Conservation (phyloP, 306 rosid species). For the Quercus dentata region DNA sequence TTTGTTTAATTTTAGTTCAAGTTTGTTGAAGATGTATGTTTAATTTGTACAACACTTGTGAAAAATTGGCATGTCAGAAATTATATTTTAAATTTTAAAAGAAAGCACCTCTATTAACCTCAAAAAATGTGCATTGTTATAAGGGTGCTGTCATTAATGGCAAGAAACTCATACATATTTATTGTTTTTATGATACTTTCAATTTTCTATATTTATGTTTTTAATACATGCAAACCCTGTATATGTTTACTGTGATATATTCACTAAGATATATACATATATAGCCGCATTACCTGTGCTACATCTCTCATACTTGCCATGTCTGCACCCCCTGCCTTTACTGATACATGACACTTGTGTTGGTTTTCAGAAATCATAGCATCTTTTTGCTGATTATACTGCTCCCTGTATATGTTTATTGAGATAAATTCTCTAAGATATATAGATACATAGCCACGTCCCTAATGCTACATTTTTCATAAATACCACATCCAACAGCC, state of each 20-base stretch:
- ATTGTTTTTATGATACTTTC: neutral
- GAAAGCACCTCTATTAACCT: neutral
- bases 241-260: neutral
- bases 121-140: neutral
- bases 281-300: neutral
- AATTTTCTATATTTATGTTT: neutral
- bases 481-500: neutral
- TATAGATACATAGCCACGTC: neutral
- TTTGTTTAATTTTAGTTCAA: neutral
- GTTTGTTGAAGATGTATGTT: neutral
- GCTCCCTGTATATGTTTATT: neutral
- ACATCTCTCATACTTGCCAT: neutral
- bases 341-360: no score
- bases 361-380: no score
- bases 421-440: neutral
- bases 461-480: neutral
- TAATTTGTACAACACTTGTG: neutral
- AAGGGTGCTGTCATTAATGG: neutral
- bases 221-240: neutral
- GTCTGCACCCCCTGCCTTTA: no score
- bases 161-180: neutral
- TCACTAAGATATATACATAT: neutral
- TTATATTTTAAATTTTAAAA: neutral
- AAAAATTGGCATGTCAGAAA: neutral
- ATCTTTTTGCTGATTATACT: no score